Evolutionary conservation across 2,329 filamentous ascomycete species (phyloP), one percentile per base, ranked within the genome.

Genomic region (Blastomyces emzantsi): DNA sequence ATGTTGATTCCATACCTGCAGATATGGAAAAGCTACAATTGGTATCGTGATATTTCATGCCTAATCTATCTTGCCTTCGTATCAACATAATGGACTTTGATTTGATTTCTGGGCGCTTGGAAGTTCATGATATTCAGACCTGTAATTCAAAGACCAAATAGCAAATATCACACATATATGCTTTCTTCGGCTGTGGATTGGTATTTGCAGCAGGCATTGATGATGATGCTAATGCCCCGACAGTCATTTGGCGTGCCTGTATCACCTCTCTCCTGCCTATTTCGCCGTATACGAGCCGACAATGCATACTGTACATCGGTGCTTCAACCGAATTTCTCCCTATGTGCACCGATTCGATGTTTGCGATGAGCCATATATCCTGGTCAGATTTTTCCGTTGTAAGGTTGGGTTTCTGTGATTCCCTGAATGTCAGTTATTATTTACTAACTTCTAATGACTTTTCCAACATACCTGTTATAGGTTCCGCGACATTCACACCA

Each of bases 1-100:
- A 85, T 3, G 89, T 88, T 25, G 87, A 85, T 51, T 81, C 82
- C 58, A 74, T 81, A 66, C 81, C 82, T 0, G 74, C 81, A 39
- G 85, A 82, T 43, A 77, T 93, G 65, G 85, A 88, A 67, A 89
- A 87, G 74, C 80, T 95, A 68, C 89, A 90, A 75, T 82, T 95
- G 62, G 82, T 85, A 68, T 84, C 83, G 64, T 83, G 70, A 70
- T 15, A 8, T 47, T 60, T 43, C 36, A 17, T 15, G 49, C n/a
- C 28, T 60, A 22, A 60, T n/a, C 30, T 52, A 25, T 2, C n/a
- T 36, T 60, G 49, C 15, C 17, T 60, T 49, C 13, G 9, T 30
- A 59, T 47, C 22, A 15, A 49, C 22, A n/a, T 47, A 47, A 36
- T n/a, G 25, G 17, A 47, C 8, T 43, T 33, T 22, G 3, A 60